phyloP scores from a whole-genome alignment of 768 basidiomycete genomes.

The Scleroderma bovista region DNA sequence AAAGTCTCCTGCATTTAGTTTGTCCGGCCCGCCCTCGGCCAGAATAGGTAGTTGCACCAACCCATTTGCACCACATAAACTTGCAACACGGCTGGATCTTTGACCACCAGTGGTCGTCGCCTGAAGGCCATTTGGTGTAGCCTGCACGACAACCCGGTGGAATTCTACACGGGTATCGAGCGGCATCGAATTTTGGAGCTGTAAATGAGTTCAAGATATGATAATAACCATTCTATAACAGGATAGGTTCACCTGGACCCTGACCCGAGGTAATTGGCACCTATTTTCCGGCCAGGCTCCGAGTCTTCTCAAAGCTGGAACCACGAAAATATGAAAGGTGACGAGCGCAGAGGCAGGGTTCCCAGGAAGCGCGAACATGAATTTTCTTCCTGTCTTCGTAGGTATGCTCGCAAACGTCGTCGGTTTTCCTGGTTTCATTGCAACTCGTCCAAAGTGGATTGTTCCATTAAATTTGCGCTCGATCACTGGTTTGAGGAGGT shows the following conservation, averaged over 20 bases:
- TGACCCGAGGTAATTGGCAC: conserved; percentile 56
- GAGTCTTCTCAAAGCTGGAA: conserved; percentile 70
- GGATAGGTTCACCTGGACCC: conserved; percentile 57
- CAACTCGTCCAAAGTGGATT: conserved; percentile 82
- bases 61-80: conserved; percentile 76
- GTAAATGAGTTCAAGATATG: background rate
- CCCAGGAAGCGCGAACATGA: conserved; percentile 81
- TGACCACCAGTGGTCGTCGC: conserved; percentile 86
- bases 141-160: conserved; percentile 68
- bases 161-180: conserved; percentile 77
- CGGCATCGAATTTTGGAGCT: conserved; percentile 57
- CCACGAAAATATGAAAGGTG: conserved; percentile 77
- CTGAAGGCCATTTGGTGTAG: conserved; percentile 39
- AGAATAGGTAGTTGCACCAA: conserved; percentile 60
- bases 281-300: conserved; percentile 57
- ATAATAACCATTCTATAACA: background rate
- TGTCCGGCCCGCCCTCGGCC: conserved; percentile 27
- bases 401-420: conserved; percentile 86
- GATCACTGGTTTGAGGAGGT: conserved; percentile 83
- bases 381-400: conserved; percentile 39
- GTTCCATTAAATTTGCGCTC: conserved; percentile 72
- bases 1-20: conserved; percentile 48
- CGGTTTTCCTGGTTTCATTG: conserved; percentile 81
- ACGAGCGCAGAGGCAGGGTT: conserved; percentile 88
- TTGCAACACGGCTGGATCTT: conserved; percentile 76